Evolutionary conservation across 495 filamentous ascomycete species (phyloP).

Genomic region (Hypoxylon trugodes): DNA sequence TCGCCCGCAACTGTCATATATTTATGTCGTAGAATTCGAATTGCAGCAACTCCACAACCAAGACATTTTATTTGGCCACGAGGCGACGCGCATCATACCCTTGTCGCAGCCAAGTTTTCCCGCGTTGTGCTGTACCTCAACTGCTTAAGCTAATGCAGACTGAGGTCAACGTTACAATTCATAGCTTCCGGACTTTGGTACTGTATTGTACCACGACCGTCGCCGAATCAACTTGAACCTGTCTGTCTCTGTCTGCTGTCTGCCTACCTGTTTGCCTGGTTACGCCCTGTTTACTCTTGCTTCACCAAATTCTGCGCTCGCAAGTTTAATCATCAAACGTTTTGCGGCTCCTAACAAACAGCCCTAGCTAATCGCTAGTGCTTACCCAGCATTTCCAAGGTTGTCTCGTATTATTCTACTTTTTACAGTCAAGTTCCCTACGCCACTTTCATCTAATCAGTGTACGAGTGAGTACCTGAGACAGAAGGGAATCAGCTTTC

Average conservation of each 20-base stretch:
- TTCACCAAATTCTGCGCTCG: neutral
- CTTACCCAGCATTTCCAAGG: too few relatives aligned
- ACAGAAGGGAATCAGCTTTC: neutral
- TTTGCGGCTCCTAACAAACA: neutral
- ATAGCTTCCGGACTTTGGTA: constrained; percentile 25
- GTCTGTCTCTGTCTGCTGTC: neutral
- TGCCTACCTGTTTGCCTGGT: constrained; percentile 9
- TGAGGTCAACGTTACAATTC: constrained; percentile 46
- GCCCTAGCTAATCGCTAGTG: constrained; percentile 1
- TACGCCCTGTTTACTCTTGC: constrained; percentile 18
- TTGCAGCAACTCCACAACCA: constrained; percentile 5
- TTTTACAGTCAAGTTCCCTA: constrained; percentile 1
- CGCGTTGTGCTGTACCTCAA: constrained; percentile 20
- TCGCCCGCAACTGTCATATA: neutral
- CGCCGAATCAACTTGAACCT: constrained; percentile 18
- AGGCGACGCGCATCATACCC: constrained; percentile 41
- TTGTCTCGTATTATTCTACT: neutral
- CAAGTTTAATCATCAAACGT: neutral
- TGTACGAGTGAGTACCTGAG: too few relatives aligned
- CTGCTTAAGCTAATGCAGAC: constrained; percentile 33
- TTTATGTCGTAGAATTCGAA: constrained; percentile 17
- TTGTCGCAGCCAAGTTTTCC: constrained; percentile 30
- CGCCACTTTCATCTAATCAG: neutral
- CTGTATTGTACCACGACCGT: constrained; percentile 14
- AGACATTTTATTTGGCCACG: constrained; percentile 34